Evolutionary conservation across 441 rosid species (phyloP).

Genomic region (Mallotus repandus): DNA sequence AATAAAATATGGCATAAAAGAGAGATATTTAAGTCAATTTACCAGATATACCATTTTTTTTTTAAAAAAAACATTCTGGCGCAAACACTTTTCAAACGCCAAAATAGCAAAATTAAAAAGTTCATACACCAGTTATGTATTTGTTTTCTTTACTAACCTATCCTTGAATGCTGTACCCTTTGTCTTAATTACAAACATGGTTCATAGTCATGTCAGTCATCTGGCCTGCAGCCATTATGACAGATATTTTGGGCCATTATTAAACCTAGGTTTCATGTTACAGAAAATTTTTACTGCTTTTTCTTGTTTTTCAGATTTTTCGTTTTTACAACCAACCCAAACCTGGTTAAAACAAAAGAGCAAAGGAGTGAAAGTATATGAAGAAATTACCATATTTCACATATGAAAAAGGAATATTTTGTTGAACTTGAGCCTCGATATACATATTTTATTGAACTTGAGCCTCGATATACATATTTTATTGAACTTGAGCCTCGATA

Average conservation of each 20-base stretch:
- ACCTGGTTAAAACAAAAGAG: background rate
- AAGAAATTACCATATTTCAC: background rate
- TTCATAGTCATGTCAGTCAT: background rate
- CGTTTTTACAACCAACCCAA: background rate
- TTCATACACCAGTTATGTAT: too few relatives aligned
- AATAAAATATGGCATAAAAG: too few relatives aligned
- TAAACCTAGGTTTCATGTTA: background rate
- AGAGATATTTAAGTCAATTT: too few relatives aligned
- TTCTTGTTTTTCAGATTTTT: background rate
- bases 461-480: too few relatives aligned
- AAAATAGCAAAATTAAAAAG: too few relatives aligned
- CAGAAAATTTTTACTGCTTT: background rate
- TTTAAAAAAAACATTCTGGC: too few relatives aligned
- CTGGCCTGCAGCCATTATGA: background rate
- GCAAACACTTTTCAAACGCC: too few relatives aligned
- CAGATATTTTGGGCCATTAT: background rate
- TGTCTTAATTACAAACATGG: background rate
- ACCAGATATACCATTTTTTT: too few relatives aligned
- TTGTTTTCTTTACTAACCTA: background rate
- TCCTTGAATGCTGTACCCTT: background rate
- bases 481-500: too few relatives aligned
- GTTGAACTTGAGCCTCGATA: background rate
- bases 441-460: background rate
- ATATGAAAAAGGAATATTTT: background rate
- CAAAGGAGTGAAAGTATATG: background rate